A percentile compares a stretch with the other conserved stretches of the same genome.
Evolutionary conservation across 208 protist genomes (phyloP).

Genomic region (Novymonas esmeraldas): DNA sequence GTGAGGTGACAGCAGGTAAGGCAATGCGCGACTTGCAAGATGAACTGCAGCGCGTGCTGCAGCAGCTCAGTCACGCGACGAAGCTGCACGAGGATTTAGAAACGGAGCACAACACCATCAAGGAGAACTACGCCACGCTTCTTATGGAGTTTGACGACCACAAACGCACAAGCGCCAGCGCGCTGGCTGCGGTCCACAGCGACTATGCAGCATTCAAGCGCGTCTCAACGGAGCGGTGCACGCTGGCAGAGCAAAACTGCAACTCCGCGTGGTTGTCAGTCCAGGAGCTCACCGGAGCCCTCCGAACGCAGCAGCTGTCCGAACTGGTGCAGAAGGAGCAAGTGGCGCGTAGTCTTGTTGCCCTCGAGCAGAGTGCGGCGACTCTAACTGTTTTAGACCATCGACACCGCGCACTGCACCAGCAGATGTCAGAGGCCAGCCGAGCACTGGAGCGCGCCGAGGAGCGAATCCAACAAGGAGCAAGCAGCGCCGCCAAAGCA

Average conservation of each 20-base stretch:
- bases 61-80: slow-evolving; percentile 23
- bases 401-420: neutral
- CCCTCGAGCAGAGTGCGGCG: slow-evolving; percentile 6
- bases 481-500: neutral
- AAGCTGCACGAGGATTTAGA: slow-evolving; percentile 49
- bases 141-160: slow-evolving; percentile 62
- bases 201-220: slow-evolving; percentile 21
- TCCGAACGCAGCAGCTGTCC: slow-evolving; percentile 28
- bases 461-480: neutral
- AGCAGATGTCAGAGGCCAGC: neutral
- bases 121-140: slow-evolving; percentile 66
- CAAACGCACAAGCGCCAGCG: slow-evolving; percentile 26
- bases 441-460: neutral
- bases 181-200: neutral
- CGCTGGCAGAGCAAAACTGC: slow-evolving; percentile 33
- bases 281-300: slow-evolving; percentile 33
- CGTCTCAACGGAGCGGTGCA: slow-evolving; percentile 18
- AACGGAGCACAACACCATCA: slow-evolving; percentile 50
- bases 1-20: slow-evolving; percentile 23
- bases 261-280: slow-evolving; percentile 25
- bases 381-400: neutral
- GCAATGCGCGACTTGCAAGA: slow-evolving; percentile 39
- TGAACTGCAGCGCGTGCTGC: slow-evolving; percentile 17
- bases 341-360: slow-evolving; percentile 8
- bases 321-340: slow-evolving; percentile 24